Base-by-base conservation (phyloP, 768 basidiomycete species). In the Pleurotus djamor region DNA sequence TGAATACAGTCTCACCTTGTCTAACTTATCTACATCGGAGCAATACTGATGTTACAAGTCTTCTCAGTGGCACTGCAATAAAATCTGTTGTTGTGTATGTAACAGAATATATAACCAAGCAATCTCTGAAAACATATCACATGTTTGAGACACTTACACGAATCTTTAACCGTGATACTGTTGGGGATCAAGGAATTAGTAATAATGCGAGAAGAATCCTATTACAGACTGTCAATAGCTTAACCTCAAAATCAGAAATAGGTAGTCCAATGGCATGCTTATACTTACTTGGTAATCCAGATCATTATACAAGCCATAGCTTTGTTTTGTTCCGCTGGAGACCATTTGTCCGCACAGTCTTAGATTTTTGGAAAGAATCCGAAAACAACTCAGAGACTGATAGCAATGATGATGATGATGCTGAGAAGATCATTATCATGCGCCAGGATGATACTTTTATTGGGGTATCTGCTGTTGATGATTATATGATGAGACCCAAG, bases 241-340 rank as follows among this genome's bases (percentile, higher is more conserved):
- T 73, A 32, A 67, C 64, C 41, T 62, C 69, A 1, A 71, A 69
- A 59, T 55, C 65, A 48, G 73, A 74, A 61, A 68, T 74, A 33
- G 74, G 74, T 6, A 60, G 61, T 37, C 75, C 74, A 0, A 69
- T 76, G 69, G 66, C 65, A 0, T 66, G 61, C 32, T 41, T 71
- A 55, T 73, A 75, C 59, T 36, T 76, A 3, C 50, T 74, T 1
- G 69, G 68, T 2, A 58, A 68, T 63, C 72, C 71, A 4, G 75
- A 76, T 62, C 72, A 73, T 45, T 76, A 74, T 49, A 70, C 65
- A 0, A 71, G 59, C 54, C 67, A 70, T 45, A 51, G 35, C 17
- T 76, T 72, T 59, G 59, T 64, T 1, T 41, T 64, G 7, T 71
- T 74, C 36, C 68, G 61, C 37, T 76, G 73, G 75, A 56, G 63